Percentiles rank a stretch among this genome's conserved stretches.
phyloP scores from a whole-genome alignment of 306 rosid genomes.

The Corylus americana region DNA sequence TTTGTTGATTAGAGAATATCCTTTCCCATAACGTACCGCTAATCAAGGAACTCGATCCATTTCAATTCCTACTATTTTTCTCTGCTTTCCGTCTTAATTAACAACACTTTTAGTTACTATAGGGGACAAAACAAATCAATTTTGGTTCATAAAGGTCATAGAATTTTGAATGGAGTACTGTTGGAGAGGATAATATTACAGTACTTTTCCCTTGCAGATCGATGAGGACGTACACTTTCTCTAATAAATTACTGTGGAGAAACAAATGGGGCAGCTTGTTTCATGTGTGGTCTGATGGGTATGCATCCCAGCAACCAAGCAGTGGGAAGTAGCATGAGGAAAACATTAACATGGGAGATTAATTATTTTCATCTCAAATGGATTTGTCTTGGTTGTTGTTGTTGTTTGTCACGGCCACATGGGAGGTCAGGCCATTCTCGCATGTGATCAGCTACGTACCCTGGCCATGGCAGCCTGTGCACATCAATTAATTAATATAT shows the following conservation, averaged over 20 bases:
- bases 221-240: neutral
- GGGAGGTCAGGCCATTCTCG: slow-evolving; percentile 32
- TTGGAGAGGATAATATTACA: too few species aligned
- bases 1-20: neutral
- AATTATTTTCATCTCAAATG: slow-evolving; percentile 23
- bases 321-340: slow-evolving; percentile 1
- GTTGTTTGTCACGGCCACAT: slow-evolving; percentile 34
- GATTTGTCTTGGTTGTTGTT: slow-evolving; percentile 34
- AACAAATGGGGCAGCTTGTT: slow-evolving; percentile 20
- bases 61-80: neutral
- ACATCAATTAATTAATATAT: slow-evolving; percentile 25
- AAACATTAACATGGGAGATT: slow-evolving; percentile 32
- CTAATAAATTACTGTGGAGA: neutral
- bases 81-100: neutral
- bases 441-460: slow-evolving; percentile 50
- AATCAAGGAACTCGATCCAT: neutral
- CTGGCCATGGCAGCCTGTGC: slow-evolving; percentile 39
- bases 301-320: slow-evolving; percentile 39
- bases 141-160: too few species aligned
- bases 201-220: too few species aligned
- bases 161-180: too few species aligned
- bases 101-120: too few species aligned
- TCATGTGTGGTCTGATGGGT: slow-evolving; percentile 26
- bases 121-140: too few species aligned
- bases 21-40: neutral